These are phyloP conservation scores for Carex myosuroides DNA, from an alignment of 176 grass and related monocot species.

Conservation along the genomic window DNA sequence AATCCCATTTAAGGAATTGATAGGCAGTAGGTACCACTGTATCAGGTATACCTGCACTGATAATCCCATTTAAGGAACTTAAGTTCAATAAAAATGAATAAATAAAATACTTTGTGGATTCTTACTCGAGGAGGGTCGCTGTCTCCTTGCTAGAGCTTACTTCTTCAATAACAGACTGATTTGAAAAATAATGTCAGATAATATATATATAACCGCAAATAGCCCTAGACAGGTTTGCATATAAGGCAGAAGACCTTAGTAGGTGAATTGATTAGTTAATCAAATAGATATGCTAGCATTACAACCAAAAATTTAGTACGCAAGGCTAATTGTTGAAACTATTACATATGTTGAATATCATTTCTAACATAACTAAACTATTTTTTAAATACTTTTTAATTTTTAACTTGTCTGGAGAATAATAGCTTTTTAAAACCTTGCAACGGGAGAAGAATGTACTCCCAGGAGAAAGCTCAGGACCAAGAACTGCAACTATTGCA, in stretches of 20 bases:
- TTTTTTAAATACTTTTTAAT: not conserved
- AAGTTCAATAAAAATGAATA: constrained; percentile 23
- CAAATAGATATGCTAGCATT: not conserved
- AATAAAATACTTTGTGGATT: constrained; percentile 22
- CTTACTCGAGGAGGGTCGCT: constrained; percentile 84
- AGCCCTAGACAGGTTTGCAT: constrained; percentile 1
- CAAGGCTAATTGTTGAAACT: not conserved
- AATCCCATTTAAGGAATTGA: constrained; percentile 10
- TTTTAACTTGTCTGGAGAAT: not conserved
- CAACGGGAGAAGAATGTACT: constrained; percentile 97
- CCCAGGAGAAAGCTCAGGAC: constrained; percentile 84
- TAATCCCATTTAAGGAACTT: constrained; percentile 5
- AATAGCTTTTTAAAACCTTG: constrained; percentile 53
- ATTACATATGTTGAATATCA: not conserved
- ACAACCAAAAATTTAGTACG: not conserved
- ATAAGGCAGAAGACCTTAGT: not conserved
- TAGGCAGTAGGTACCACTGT: not conserved
- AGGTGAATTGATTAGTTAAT: not conserved
- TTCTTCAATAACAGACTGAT: constrained; percentile 97
- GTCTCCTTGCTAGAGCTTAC: constrained; percentile 91
- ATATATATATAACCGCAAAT: not conserved
- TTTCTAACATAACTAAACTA: not conserved
- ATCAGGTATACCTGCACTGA: not conserved
- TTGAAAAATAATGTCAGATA: constrained; percentile 8
- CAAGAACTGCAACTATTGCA: constrained; percentile 95